phyloP scores from a whole-genome alignment of 768 basidiomycete species.

The Phanerodontia chrysosporium region DNA sequence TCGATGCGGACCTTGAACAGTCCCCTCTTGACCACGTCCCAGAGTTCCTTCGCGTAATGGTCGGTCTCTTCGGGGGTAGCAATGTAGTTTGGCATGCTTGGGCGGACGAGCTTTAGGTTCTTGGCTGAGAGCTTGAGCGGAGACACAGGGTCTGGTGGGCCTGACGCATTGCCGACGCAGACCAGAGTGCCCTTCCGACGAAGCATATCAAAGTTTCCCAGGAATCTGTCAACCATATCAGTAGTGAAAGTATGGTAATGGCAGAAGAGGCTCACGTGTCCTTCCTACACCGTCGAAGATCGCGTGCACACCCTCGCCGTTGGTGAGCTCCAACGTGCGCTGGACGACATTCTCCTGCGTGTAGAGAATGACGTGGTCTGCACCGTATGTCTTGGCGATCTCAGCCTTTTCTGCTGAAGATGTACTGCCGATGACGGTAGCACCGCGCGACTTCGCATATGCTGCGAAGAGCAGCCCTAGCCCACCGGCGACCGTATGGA shows the following conservation, averaged over 20 bases:
- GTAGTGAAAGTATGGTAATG: neutral
- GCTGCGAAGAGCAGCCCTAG: slow-evolving; percentile 70
- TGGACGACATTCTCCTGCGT: slow-evolving; percentile 69
- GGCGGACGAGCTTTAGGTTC: slow-evolving; percentile 67
- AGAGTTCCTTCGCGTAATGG: slow-evolving; percentile 64
- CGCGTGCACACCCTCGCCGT: slow-evolving; percentile 76
- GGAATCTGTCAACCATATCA: slow-evolving; percentile 46
- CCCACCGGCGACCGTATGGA: slow-evolving; percentile 92
- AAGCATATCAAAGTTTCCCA: slow-evolving; percentile 74
- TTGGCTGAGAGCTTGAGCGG: slow-evolving; percentile 72
- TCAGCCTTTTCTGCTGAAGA: slow-evolving; percentile 84
- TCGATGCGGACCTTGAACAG: slow-evolving; percentile 65
- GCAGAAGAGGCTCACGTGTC: slow-evolving; percentile 62
- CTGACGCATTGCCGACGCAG: slow-evolving; percentile 86
- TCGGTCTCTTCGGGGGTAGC: slow-evolving; percentile 68
- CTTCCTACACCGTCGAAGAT: slow-evolving; percentile 97
- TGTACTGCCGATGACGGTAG: slow-evolving; percentile 89
- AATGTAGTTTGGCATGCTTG: slow-evolving; percentile 70
- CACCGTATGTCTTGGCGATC: slow-evolving; percentile 74
- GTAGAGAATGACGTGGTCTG: slow-evolving; percentile 85
- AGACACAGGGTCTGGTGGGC: slow-evolving; percentile 68
- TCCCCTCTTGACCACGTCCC: slow-evolving; percentile 55
- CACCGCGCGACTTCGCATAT: slow-evolving; percentile 70
- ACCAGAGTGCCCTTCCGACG: slow-evolving; percentile 84
- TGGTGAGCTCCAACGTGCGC: slow-evolving; percentile 70